Evolutionary conservation across 306 rosid species (phyloP), one percentile per base, ranked within the genome.

Genomic region (Ceratonia siliqua): DNA sequence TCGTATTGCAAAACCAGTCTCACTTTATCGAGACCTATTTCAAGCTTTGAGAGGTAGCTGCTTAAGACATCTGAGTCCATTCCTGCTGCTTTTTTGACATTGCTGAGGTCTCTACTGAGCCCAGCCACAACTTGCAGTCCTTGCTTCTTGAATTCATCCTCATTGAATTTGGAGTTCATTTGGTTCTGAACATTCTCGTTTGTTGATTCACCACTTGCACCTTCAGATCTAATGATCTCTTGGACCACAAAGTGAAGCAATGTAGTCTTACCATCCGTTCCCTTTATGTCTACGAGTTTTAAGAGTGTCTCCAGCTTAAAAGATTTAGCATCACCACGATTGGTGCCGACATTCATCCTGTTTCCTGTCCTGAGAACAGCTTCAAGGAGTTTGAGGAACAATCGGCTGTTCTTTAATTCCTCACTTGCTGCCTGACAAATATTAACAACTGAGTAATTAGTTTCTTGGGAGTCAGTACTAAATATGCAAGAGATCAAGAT

Each of bases 311-410:
- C 97, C 18, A 94, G 89, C 82, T 94, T 94, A 79, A 94, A 94
- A 65, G 99, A 86, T 81, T 83, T 94, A 43, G 99, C 99, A 75
- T 90, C 99, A 39, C 99, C 99, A 62, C 99, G 83, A 49, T 92
- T 90, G 53, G 99, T 94, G 70, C 99, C 99, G 24, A 90, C 97
- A 73, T 94, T 94, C 99, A 94, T 94, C 76, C 99, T 81, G 88
- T 94, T 94, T 85, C 99, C 99, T 45, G 99, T 94, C 89, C 86
- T 83, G 74, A 94, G 99, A 83, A 94, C 99, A 56, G 99, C 97
- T 83, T 94, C 99, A 58, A 94, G 96, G 38, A 94, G 99, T 85
- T 90, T 92, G 72, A 94, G 86, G 87, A 94, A 94, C 76, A 94
- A 82, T 25, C 96, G 78, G 75, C 99, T 94, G 82, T 86, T 94